Evolutionary conservation across 352 stramenopile species (phyloP).

Genomic region (Aphanomyces astaci): DNA sequence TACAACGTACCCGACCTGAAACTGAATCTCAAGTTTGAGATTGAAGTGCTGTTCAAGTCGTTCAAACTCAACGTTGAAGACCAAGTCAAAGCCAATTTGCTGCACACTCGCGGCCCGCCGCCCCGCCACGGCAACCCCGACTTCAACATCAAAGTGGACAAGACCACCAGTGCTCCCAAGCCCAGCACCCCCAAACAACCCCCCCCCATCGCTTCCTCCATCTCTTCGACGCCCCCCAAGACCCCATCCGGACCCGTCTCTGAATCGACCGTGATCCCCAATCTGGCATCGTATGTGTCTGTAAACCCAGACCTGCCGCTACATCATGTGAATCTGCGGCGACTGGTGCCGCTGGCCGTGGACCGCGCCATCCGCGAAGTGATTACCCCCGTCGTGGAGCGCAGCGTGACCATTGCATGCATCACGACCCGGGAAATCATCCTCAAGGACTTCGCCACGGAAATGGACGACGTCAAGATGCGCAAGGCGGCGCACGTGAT

Average conservation of each 20-base stretch:
- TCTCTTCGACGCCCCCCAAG: conserved; percentile 49
- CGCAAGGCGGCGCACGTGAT: conserved; percentile 96
- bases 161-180: no score
- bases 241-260: conserved; percentile 35
- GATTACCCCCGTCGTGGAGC: conserved; percentile 97
- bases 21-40: conserved; percentile 99
- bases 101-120: conserved; percentile 86
- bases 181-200: no score
- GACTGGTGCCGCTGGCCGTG: conserved; percentile 94
- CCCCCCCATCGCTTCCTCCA: no score
- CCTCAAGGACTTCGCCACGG: conserved; percentile 99
- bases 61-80: conserved; percentile 97
- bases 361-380: conserved; percentile 98
- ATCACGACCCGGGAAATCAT: conserved; percentile 97
- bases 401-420: conserved; percentile 97
- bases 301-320: conserved; percentile 94
- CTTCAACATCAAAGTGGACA: conserved; percentile 94
- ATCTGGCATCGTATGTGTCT: conserved; percentile 96
- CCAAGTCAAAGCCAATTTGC: conserved; percentile 86
- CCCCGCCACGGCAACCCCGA: conserved; percentile 95
- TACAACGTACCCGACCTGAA: conserved; percentile 99
- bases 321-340: conserved; percentile 90
- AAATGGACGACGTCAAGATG: conserved; percentile 93
- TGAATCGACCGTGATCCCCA: conserved; percentile 96
- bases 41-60: conserved; percentile 99